These are phyloP conservation scores for Neoboletus magnificus DNA, from an alignment of 768 basidiomycete species.

Conservation along the genomic window DNA sequence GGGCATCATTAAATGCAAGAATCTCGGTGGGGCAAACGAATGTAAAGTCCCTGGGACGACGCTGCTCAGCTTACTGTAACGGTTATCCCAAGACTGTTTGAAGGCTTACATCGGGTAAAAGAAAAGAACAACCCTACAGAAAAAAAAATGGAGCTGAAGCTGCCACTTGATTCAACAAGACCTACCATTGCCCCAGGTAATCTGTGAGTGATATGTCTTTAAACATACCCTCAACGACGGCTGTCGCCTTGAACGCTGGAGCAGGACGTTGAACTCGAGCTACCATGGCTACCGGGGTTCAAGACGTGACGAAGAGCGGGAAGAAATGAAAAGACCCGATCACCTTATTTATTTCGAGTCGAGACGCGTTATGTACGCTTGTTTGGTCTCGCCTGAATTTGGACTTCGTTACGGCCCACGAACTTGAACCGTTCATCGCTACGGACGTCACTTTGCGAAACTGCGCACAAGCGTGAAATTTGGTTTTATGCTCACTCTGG, in stretches of 20 bases:
- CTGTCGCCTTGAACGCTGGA: constrained; percentile 71
- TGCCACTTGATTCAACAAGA: background rate
- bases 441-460: too few relatives aligned
- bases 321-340: background rate
- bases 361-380: constrained; percentile 30
- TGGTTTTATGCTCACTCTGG: background rate
- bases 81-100: background rate
- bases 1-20: constrained; percentile 89
- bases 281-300: constrained; percentile 22
- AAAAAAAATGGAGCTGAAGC: background rate
- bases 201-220: constrained; percentile 70
- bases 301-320: background rate
- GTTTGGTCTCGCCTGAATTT: constrained; percentile 15
- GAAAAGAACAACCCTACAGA: constrained; percentile 82
- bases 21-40: constrained; percentile 96
- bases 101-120: constrained; percentile 86
- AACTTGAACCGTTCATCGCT: too few relatives aligned
- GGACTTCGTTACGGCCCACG: too few relatives aligned
- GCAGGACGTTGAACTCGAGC: constrained; percentile 81
- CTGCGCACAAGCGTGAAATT: background rate
- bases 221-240: constrained; percentile 76
- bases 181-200: constrained; percentile 78
- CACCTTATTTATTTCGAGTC: constrained; percentile 16
- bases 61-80: background rate
- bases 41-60: constrained; percentile 66